Conservation (phyloP, 306 rosid genomes). For the Lablab purpureus region DNA sequence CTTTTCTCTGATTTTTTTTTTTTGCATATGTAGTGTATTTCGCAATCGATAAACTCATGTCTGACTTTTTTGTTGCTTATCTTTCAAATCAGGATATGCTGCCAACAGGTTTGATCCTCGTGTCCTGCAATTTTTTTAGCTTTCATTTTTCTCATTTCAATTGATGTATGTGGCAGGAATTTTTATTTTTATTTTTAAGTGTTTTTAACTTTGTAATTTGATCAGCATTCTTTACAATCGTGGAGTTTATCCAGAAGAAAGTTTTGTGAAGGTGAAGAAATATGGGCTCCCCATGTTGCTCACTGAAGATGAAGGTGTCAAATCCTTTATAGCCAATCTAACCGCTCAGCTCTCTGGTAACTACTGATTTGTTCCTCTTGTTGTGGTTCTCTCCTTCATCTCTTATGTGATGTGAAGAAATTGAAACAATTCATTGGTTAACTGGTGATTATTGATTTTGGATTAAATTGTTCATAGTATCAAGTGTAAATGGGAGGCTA, state of each 20-base stretch:
- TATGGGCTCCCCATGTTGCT: constrained; percentile 97
- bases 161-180: not conserved
- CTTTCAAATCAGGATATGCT: constrained; percentile 76
- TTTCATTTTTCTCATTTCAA: not conserved
- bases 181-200: constrained; percentile 10
- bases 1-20: not conserved
- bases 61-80: constrained; percentile 27
- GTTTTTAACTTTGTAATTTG: constrained; percentile 10
- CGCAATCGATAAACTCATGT: not conserved
- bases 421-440: constrained; percentile 14
- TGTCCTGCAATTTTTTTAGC: not conserved
- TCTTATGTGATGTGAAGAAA: not conserved
- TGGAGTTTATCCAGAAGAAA: constrained; percentile 96
- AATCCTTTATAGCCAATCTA: constrained; percentile 74
- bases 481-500: not conserved
- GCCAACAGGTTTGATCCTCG: constrained; percentile 79
- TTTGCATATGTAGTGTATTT: constrained; percentile 13
- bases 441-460: not conserved
- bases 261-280: constrained; percentile 91
- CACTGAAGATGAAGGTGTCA: constrained; percentile 92
- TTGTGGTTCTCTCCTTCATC: not conserved
- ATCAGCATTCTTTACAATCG: constrained; percentile 84
- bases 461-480: not conserved
- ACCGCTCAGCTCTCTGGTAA: constrained; percentile 90
- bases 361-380: not conserved